These are phyloP conservation scores for Alternaria sp. DNA, from an alignment of 2,329 filamentous ascomycete genomes.

Conservation along the genomic window DNA sequence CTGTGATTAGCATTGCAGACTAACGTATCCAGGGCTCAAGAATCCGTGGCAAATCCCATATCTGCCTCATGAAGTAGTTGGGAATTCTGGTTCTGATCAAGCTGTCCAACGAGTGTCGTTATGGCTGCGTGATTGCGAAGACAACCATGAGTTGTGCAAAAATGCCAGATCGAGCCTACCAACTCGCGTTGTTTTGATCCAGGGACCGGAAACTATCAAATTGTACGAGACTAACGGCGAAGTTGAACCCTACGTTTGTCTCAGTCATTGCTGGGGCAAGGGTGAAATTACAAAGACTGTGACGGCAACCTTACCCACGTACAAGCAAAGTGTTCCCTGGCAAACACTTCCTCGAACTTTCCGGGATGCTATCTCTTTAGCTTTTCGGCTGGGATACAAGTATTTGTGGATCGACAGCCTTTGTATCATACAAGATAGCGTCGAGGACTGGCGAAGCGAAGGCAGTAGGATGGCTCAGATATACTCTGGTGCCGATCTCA, in stretches of 20 bases:
- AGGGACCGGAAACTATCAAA: background rate
- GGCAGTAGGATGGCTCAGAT: slow-evolving; percentile 28
- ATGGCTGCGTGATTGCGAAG: slow-evolving; percentile 5
- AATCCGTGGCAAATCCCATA: slow-evolving; percentile 4
- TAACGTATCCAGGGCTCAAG: background rate
- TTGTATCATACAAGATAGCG: slow-evolving; percentile 29
- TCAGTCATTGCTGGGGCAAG: slow-evolving; percentile 18
- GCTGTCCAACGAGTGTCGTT: background rate
- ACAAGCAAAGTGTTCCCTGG: slow-evolving; percentile 16
- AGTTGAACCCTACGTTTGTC: slow-evolving; percentile 2
- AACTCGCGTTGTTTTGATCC: slow-evolving; percentile 9
- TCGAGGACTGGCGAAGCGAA: slow-evolving; percentile 28
- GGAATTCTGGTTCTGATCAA: slow-evolving; percentile 3
- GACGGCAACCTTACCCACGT: background rate
- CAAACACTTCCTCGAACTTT: slow-evolving; percentile 18
- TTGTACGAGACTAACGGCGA: slow-evolving; percentile 10
- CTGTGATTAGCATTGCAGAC: background rate
- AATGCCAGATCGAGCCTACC: background rate
- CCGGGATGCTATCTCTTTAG: slow-evolving; percentile 23
- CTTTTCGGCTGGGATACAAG: slow-evolving; percentile 17
- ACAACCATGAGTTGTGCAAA: slow-evolving; percentile 2
- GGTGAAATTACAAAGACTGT: background rate
- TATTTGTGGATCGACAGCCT: slow-evolving; percentile 33
- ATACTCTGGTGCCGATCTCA: slow-evolving; percentile 25
- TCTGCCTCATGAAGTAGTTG: background rate